Base-by-base conservation (phyloP, 2,329 filamentous ascomycete genomes). In the Pestalotiopsis sp. region DNA sequence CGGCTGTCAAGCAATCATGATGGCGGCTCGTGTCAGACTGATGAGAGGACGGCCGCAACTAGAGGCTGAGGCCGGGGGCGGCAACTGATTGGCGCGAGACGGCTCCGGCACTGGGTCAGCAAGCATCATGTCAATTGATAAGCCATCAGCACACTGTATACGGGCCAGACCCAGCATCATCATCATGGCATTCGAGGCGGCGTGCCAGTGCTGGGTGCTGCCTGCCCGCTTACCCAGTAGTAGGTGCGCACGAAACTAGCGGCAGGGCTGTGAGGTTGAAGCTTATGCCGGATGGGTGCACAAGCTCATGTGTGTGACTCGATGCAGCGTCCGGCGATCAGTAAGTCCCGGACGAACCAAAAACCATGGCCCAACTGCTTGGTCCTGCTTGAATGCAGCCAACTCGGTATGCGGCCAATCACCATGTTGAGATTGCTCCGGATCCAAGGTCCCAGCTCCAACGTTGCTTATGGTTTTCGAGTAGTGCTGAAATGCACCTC, bases 21-120 rank as follows among this genome's bases (percentile, higher is more conserved):
- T 62, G 27, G 31, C 31, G 20, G n/a, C 65, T 67, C 65, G 52
- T 67, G 65, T 67, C 63, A 66, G 63, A 67, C 27, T 61, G 17
- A 4, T 20, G 38, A 59, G 23, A n/a, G 56, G 65, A 39, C 27
- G 27, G 7, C n/a, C 12, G 57, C 17, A 36, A 31, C 45, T 52
- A 52, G 31, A 27, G 56, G 65, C 65, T 67, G 65, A 67, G 31
- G 57, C 27, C 13, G 27, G 52, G 11, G 14, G 20, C 14, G 65
- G 39, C 17, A 56, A 11, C 31, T 67, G 65, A 67, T 67, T 67
- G 65, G 65, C 57, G 39, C 65, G 36, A 61, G 56, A 67, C 36
- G 52, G 65, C 20, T n/a, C 36, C 64, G 27, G 64, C 36, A 56
- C 45, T 57, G 31, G 17, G 31, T 36, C 31, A 36, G 31, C 31